Percentiles rank a stretch among this genome's conserved stretches.
Conservation (phyloP, 345 rosid species). For the Syzygium grande region DNA sequence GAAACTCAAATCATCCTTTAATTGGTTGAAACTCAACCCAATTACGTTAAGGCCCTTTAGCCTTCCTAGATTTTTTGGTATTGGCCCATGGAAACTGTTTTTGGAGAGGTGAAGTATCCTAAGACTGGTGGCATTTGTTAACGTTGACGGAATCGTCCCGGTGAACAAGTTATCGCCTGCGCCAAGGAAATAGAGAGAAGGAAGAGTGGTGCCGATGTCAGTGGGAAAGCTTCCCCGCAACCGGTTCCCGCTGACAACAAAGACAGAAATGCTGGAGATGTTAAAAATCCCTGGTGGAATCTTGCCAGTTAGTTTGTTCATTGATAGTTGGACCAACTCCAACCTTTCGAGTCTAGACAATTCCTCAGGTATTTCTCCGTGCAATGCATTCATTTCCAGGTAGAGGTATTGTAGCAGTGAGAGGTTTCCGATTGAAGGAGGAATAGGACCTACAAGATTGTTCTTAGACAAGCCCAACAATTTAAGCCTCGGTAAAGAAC, state of each 20-base stretch:
- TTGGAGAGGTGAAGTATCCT: rapidly evolving
- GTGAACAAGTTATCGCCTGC: rapidly evolving
- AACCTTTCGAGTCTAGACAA: not conserved
- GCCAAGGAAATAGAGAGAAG: rapidly evolving
- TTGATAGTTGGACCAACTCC: rapidly evolving
- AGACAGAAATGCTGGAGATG: rapidly evolving
- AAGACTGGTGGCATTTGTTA: not conserved
- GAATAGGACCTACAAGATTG: not conserved
- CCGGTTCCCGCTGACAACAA: rapidly evolving
- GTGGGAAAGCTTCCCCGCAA: rapidly evolving
- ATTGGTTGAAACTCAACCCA: rapidly evolving
- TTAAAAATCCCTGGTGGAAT: not conserved
- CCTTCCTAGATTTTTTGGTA: not conserved
- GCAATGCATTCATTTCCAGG: rapidly evolving
- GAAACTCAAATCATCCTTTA: not conserved
- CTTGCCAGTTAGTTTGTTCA: not conserved
- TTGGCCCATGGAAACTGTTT: not conserved
- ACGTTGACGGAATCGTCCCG: not conserved
- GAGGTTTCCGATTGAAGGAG: not conserved
- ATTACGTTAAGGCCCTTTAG: rapidly evolving
- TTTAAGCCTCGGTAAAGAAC: not conserved
- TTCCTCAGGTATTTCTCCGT: not conserved
- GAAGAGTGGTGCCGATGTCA: not conserved
- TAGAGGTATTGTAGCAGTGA: rapidly evolving
- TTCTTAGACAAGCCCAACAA: rapidly evolving